Evolutionary conservation across 495 filamentous ascomycete genomes (phyloP).

Genomic region (Clavariopsis aquatica): DNA sequence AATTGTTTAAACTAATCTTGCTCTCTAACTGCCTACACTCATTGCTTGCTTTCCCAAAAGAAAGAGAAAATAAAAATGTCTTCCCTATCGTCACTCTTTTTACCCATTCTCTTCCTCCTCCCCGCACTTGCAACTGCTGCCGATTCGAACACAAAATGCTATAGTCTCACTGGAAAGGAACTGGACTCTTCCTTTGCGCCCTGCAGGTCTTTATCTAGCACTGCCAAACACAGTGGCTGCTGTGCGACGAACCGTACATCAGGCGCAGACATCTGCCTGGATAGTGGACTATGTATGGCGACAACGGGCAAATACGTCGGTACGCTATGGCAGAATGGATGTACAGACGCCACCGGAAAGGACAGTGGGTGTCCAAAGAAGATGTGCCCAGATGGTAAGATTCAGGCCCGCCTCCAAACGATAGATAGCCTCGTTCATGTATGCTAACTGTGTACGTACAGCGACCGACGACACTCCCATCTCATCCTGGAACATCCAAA

Average conservation of each 20-base stretch:
- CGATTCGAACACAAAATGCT: conserved; percentile 1
- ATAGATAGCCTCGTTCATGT: no score
- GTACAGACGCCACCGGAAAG: conserved; percentile 28
- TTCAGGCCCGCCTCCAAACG: no score
- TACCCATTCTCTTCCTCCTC: not conserved
- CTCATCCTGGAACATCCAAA: conserved; percentile 24
- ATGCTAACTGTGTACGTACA: conserved; percentile 1
- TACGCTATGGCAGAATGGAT: conserved; percentile 30
- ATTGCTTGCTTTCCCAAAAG: not conserved
- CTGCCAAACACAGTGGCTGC: conserved; percentile 25
- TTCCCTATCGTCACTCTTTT: not conserved
- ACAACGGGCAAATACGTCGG: conserved; percentile 21
- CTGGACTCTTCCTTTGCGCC: conserved; percentile 18
- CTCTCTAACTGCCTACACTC: not conserved
- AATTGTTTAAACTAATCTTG: not conserved
- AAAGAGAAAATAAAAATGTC: no score
- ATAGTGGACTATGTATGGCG: conserved; percentile 31
- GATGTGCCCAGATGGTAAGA: conserved; percentile 30
- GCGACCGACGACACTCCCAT: conserved; percentile 10
- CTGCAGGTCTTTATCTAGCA: conserved; percentile 8
- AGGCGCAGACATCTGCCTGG: conserved; percentile 27
- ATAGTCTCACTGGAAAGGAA: not conserved
- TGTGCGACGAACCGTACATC: conserved; percentile 20
- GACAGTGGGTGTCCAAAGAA: conserved; percentile 20
- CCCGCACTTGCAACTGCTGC: not conserved